Conservation (phyloP, 2,329 filamentous ascomycete species). For the Phoma sp. region DNA sequence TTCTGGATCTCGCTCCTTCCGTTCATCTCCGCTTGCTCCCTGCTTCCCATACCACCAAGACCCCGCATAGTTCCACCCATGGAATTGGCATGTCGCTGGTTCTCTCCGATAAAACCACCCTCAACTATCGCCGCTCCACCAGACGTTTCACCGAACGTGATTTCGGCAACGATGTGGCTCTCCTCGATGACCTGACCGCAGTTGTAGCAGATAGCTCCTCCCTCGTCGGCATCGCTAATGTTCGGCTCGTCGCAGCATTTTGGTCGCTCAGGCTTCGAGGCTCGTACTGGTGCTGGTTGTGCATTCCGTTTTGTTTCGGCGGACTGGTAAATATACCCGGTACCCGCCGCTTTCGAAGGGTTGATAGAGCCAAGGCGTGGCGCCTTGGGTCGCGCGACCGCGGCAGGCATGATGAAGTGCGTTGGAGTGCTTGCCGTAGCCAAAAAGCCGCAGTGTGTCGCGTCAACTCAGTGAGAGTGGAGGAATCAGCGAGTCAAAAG, state of each 20-base stretch:
- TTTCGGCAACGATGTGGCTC: conserved; percentile 88
- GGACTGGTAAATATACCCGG: conserved; percentile 27
- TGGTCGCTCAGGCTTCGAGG: conserved; percentile 21
- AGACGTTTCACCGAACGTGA: conserved; percentile 87
- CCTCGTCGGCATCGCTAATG: conserved; percentile 31
- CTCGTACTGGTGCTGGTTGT: conserved; percentile 26
- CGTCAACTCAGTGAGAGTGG: not conserved
- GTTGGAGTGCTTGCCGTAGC: not conserved
- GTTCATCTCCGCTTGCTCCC: conserved; percentile 70
- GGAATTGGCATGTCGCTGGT: conserved; percentile 78
- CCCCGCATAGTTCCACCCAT: conserved; percentile 58
- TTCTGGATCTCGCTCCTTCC: conserved; percentile 52
- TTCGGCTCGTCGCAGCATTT: conserved; percentile 41
- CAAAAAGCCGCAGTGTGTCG: not conserved
- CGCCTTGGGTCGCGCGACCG: conserved; percentile 24
- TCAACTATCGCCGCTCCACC: conserved; percentile 89
- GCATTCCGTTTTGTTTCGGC: conserved; percentile 29
- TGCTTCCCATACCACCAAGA: conserved; percentile 60
- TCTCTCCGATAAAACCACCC: conserved; percentile 84
- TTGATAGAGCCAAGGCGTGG: conserved; percentile 39
- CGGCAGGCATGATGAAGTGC: conserved; percentile 17
- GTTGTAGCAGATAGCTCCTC: conserved; percentile 65
- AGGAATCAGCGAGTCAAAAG: conserved; percentile 10
- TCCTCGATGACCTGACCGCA: conserved; percentile 88
- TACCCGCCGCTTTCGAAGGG: conserved; percentile 23